Evolutionary conservation across 2,329 filamentous ascomycete genomes (phyloP).

Genomic region (Thermothelomyces thermophilus): DNA sequence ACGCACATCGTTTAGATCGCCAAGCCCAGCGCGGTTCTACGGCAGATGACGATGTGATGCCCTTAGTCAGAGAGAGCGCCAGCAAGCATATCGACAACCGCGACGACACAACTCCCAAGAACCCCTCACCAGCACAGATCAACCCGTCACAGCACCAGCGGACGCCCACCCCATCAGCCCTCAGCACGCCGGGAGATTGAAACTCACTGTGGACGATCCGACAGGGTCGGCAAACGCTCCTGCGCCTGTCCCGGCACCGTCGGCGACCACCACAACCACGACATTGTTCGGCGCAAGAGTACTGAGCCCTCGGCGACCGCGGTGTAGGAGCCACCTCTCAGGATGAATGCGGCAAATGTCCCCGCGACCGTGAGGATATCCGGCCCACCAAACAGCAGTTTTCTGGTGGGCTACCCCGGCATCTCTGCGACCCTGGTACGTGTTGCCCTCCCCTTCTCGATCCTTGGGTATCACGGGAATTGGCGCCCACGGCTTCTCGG

Average conservation of each 20-base stretch:
- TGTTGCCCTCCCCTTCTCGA: conserved; percentile 29
- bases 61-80: conserved; percentile 6
- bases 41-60: conserved; percentile 17
- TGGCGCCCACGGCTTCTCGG: too few species aligned
- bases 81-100: conserved; percentile 21
- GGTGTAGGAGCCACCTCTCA: conserved; percentile 19
- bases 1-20: not conserved
- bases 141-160: conserved; percentile 19
- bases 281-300: not conserved
- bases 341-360: conserved; percentile 24
- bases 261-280: conserved; percentile 6
- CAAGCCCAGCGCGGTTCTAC: not conserved
- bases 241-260: conserved; percentile 11
- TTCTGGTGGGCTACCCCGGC: conserved; percentile 92
- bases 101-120: conserved; percentile 12
- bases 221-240: conserved; percentile 22
- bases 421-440: conserved; percentile 95
- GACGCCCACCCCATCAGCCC: conserved; percentile 14
- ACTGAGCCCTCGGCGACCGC: conserved; percentile 10
- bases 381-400: conserved; percentile 93
- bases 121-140: conserved; percentile 15
- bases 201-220: too few species aligned
- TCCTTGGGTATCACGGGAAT: too few species aligned
- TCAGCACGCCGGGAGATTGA: conserved; percentile 21
- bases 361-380: conserved; percentile 75